A percentile compares a stretch with the other conserved stretches of the same genome.
Conservation (phyloP, 495 filamentous ascomycete species). For the Daldinia loculata region DNA sequence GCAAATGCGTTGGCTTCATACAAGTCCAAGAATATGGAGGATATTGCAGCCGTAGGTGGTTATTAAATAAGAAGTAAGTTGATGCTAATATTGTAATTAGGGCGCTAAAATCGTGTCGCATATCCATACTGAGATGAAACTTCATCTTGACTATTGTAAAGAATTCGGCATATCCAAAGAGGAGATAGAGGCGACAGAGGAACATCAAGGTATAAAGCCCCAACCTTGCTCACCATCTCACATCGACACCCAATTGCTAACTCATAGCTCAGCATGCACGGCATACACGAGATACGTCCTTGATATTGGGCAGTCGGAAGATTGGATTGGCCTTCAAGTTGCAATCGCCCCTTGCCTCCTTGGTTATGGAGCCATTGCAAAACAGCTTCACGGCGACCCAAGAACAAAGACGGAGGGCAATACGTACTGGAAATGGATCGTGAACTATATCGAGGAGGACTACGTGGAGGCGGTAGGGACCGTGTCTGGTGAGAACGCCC, state of each 20-base stretch:
- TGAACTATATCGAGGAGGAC: constrained; percentile 83
- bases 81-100: constrained; percentile 48
- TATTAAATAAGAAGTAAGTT: neutral
- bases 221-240: neutral
- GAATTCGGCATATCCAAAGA: constrained; percentile 79
- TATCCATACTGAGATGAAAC: constrained; percentile 78
- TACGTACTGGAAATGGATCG: constrained; percentile 88
- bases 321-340: constrained; percentile 84
- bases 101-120: constrained; percentile 75
- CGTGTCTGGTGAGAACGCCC: constrained; percentile 66
- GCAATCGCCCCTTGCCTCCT: constrained; percentile 85
- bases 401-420: constrained; percentile 70
- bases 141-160: constrained; percentile 82
- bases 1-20: constrained; percentile 85
- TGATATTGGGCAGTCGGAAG: constrained; percentile 85
- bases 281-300: constrained; percentile 84
- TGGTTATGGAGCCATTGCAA: constrained; percentile 82
- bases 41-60: constrained; percentile 70
- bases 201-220: constrained; percentile 68
- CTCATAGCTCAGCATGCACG: constrained; percentile 64
- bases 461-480: constrained; percentile 73
- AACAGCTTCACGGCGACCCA: constrained; percentile 66
- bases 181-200: constrained; percentile 75
- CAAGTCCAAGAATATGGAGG: constrained; percentile 77
- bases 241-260: constrained; percentile 33